Conservation (phyloP, 2,329 filamentous ascomycete species). For the Diaporthe destruens region DNA sequence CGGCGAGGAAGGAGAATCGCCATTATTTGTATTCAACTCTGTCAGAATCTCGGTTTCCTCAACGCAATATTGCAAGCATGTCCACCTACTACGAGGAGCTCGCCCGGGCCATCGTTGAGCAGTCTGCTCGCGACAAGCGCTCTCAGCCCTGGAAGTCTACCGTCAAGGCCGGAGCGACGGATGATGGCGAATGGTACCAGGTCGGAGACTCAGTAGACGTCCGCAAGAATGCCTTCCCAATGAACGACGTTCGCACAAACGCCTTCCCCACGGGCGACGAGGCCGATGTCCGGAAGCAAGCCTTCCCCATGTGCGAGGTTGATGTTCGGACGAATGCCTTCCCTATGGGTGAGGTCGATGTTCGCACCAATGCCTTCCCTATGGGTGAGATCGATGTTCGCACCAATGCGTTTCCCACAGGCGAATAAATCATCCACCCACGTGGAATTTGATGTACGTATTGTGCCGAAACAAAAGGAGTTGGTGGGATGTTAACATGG, state of each 20-base stretch:
- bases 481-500: too few relatives aligned
- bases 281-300: too few relatives aligned
- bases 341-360: neutral
- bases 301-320: too few relatives aligned
- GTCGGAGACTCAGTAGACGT: neutral
- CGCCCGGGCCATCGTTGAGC: conserved; percentile 1
- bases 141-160: conserved; percentile 12
- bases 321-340: neutral
- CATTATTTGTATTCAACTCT: too few relatives aligned
- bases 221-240: neutral
- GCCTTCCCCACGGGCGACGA: neutral
- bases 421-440: too few relatives aligned
- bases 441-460: too few relatives aligned
- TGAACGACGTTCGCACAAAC: neutral
- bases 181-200: neutral
- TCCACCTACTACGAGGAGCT: neutral
- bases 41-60: too few relatives aligned
- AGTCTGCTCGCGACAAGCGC: conserved; percentile 7
- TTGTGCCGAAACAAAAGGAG: too few relatives aligned
- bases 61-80: neutral
- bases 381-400: too few relatives aligned
- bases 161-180: neutral
- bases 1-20: neutral
- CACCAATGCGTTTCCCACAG: too few relatives aligned
- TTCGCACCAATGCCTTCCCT: too few relatives aligned